phyloP scores from a whole-genome alignment of 139 green algal species.

The Zygnema cylindricum region DNA sequence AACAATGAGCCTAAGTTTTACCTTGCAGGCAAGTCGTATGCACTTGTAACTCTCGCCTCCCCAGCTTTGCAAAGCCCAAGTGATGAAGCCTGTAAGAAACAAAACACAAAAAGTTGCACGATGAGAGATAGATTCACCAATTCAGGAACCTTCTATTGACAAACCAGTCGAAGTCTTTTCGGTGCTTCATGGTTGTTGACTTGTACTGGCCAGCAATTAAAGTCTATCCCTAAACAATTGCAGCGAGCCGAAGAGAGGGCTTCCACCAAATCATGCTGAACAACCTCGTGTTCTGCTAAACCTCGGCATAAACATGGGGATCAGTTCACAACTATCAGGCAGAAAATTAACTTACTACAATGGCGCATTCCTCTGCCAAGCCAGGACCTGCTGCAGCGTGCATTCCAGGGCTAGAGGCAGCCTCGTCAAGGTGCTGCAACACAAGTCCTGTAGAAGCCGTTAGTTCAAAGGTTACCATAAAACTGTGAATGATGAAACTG shows the following conservation, averaged over 20 bases:
- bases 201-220: too few relatives aligned
- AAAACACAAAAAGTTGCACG: neutral
- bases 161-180: too few relatives aligned
- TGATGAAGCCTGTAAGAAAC: neutral
- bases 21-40: constrained; percentile 48
- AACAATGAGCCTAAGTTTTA: neutral
- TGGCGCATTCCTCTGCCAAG: constrained; percentile 53
- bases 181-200: too few relatives aligned
- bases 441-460: neutral
- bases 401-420: constrained; percentile 16
- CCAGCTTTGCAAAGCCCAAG: constrained; percentile 46
- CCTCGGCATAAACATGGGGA: too few relatives aligned
- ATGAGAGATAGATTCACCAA: too few relatives aligned
- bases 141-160: too few relatives aligned
- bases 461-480: too few relatives aligned
- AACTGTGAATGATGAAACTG: too few relatives aligned
- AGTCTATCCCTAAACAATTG: too few relatives aligned
- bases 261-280: too few relatives aligned
- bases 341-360: constrained; percentile 25
- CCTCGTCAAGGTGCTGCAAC: constrained; percentile 39
- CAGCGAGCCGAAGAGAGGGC: too few relatives aligned
- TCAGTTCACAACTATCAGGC: neutral
- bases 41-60: constrained; percentile 54
- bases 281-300: too few relatives aligned
- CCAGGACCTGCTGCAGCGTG: constrained; percentile 51